These are phyloP conservation scores for Scleroderma citrinum DNA, from an alignment of 768 basidiomycete genomes.

Conservation along the genomic window DNA sequence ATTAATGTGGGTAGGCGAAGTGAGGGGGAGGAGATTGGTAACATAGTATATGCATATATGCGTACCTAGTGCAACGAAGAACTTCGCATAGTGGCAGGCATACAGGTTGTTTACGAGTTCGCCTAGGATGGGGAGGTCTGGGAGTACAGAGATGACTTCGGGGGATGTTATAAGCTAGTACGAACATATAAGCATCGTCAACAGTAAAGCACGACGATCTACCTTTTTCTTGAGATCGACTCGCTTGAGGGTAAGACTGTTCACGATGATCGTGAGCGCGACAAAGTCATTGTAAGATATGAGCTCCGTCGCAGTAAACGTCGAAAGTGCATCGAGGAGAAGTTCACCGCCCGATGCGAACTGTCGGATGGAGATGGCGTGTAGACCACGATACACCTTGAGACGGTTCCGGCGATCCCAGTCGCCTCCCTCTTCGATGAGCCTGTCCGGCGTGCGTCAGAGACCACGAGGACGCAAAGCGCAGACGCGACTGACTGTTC, in stretches of 20 bases:
- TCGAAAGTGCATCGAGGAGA: constrained; percentile 85
- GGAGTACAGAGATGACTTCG: constrained; percentile 81
- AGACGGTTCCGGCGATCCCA: constrained; percentile 97
- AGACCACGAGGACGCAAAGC: neutral
- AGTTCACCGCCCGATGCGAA: constrained; percentile 83
- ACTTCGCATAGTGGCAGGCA: constrained; percentile 91
- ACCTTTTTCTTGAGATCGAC: constrained; percentile 93
- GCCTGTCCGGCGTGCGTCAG: constrained; percentile 33
- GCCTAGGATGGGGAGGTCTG: constrained; percentile 75
- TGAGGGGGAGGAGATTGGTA: too few relatives aligned
- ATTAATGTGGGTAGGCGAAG: constrained; percentile 6
- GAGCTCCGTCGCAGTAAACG: constrained; percentile 91
- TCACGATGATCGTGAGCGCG: constrained; percentile 74
- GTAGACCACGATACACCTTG: constrained; percentile 91
- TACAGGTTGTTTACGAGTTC: constrained; percentile 84
- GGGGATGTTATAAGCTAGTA: constrained; percentile 74
- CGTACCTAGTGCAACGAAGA: constrained; percentile 84
- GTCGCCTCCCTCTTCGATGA: constrained; percentile 94
- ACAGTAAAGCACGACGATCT: neutral
- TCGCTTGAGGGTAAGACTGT: constrained; percentile 66
- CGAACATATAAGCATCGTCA: constrained; percentile 3
- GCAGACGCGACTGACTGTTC: constrained; percentile 52
- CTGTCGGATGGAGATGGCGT: constrained; percentile 82
- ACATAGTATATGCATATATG: too few relatives aligned
- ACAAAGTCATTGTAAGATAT: constrained; percentile 89